Evolutionary conservation across 495 filamentous ascomycete genomes (phyloP), one percentile per base, ranked within the genome.

Genomic region (Talaromyces trachyspermus): DNA sequence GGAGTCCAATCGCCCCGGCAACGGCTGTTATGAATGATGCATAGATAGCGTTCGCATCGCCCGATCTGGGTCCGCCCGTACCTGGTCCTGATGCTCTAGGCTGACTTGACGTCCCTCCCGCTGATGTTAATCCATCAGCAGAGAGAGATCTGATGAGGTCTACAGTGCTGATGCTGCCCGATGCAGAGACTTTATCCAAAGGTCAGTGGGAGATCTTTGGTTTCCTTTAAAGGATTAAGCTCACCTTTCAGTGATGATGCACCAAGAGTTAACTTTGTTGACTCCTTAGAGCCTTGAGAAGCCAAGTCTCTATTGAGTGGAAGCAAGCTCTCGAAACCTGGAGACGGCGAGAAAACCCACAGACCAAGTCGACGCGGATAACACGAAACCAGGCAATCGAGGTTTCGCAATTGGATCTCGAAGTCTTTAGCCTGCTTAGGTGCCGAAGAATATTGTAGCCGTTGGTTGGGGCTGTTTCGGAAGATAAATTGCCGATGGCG

Each of bases 401-500:
- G 43, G 39, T 53, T 62, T 43, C 68, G 51, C 24, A 73, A 40
- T 36, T 58, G 60, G 47, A 69, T 62, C 51, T 73, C 70, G 4
- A 71, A 53, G 41, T 70, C 61, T 46, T 71, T 73, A 73, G 57
- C 30, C 66, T 68, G 50, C 68, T 67, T 9, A 71, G 55, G 58
- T 71, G 68, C 36, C 65, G 71, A 17, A 73, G 56, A 43, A 71
- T 69, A 2, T 62, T 66, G 42, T 62, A 69, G 30, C 65, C 64
- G 55, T 68, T 73, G 5, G 4, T 46, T 26, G 65, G 53, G 8
- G 62, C 61, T 14, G 58, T 54, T 15, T 73, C 70, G 20, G 56
- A 56, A n/a, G 65, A 49, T 29, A 56, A 51, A 50, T 57, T 69
- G 12, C 57, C 36, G 44, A 60, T 64, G 50, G 55, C 57, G 30